These are phyloP conservation scores for Eucalyptus curtisii DNA, from an alignment of 345 rosid species.

Conservation along the genomic window DNA sequence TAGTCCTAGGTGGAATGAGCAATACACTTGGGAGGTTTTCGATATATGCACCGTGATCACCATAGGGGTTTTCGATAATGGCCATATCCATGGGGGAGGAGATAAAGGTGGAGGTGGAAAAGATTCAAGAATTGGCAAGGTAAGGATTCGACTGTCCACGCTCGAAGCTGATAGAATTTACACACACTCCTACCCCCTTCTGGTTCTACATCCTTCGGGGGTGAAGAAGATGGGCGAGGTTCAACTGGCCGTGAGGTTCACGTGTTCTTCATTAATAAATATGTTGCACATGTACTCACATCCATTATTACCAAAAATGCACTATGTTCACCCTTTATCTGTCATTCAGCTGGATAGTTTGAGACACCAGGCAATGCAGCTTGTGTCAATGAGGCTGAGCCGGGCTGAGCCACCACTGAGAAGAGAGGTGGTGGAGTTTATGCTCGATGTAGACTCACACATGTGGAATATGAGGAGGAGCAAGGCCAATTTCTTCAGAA, in stretches of 20 bases:
- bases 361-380: conserved; percentile 91
- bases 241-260: conserved; percentile 82
- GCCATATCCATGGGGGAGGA: conserved; percentile 54
- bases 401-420: conserved; percentile 93
- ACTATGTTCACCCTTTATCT: conserved; percentile 80
- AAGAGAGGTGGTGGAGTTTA: conserved; percentile 90
- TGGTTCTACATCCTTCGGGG: conserved; percentile 77
- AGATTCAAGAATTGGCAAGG: conserved; percentile 84
- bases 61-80: conserved; percentile 85
- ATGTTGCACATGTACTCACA: conserved; percentile 88
- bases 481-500: conserved; percentile 82
- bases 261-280: conserved; percentile 62
- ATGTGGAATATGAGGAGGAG: conserved; percentile 99
- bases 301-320: conserved; percentile 91
- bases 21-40: conserved; percentile 97
- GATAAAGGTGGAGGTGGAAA: conserved; percentile 36
- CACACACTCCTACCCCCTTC: conserved; percentile 86
- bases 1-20: conserved; percentile 92
- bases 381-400: conserved; percentile 74
- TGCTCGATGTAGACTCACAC: conserved; percentile 97
- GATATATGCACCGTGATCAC: conserved; percentile 93
- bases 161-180: conserved; percentile 87
- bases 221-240: conserved; percentile 91
- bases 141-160: conserved; percentile 84
- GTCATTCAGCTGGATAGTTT: conserved; percentile 84